Evolutionary conservation across 305 asterid species (phyloP), one percentile per base, ranked within the genome.

Genomic region (Lippia alba): DNA sequence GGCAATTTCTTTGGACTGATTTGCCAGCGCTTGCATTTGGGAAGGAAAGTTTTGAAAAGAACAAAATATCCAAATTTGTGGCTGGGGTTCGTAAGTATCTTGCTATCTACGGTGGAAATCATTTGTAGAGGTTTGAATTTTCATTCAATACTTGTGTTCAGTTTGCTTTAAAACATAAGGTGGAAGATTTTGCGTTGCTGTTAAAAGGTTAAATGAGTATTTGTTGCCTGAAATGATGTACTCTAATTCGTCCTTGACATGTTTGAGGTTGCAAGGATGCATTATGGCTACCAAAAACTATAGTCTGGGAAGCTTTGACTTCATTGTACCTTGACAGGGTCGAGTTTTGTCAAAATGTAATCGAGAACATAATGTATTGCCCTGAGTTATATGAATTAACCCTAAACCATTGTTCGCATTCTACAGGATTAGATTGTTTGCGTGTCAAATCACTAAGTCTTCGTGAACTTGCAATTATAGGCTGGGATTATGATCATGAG

Each of bases 1-100:
- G 71, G 66, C 53, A 18, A 16, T 72, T 41, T 56, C 65, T 72
- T 12, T 72, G 76, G 71, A 14, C 64, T 10, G 39, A 56, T 9
- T 7, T 56, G 32, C 59, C 71, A 3, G 18, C 3, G 7, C 70
- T 72, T 46, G 30, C 9, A 20, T 54, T 12, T 14, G 20, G 0
- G 7, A 8, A n/a, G 14, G 0, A 14, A 19, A 2, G 30, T n/a
- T 5, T 0, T 11, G 44, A 56, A 5, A 4, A 5, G 5, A 0
- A 36, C 5, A 36, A 36, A 36, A 36, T 36, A 36, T 36, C 41
- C 41, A 36, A 36, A 0, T 45, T 72, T 36, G 66, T 72, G 44
- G 30, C 53, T 12, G 12, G 71, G 76, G 40, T 72, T 12, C 16
- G 44, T 45, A 64, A 70, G 59, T 55, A 46, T n/a, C 76, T 68